These are phyloP conservation scores for Cyclocybe cylindracea DNA, from an alignment of 768 basidiomycete genomes.

Conservation along the genomic window DNA sequence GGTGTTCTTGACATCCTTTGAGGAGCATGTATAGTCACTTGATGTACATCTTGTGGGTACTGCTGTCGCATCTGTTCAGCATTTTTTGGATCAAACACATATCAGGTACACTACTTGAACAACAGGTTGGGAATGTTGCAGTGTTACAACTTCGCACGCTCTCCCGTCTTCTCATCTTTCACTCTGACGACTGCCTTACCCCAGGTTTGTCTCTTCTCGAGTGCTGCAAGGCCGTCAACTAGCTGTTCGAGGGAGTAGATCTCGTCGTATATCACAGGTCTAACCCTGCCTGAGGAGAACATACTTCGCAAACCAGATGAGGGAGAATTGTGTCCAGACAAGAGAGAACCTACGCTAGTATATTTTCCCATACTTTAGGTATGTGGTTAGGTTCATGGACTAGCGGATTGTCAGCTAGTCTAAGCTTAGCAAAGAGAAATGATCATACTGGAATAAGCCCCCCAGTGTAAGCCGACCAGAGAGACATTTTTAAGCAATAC, in stretches of 20 bases:
- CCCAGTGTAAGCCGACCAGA: slow-evolving; percentile 87
- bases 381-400: slow-evolving; percentile 67
- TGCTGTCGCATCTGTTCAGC: too few relatives aligned
- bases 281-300: slow-evolving; percentile 62
- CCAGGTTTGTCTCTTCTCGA: slow-evolving; percentile 89
- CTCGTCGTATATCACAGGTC: slow-evolving; percentile 70
- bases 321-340: not conserved
- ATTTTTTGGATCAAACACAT: too few relatives aligned
- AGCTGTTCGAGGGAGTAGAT: slow-evolving; percentile 70
- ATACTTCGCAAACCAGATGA: slow-evolving; percentile 43
- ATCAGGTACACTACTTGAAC: not conserved
- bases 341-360: slow-evolving; percentile 54
- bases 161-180: slow-evolving; percentile 41
- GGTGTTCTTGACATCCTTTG: not conserved
- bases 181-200: slow-evolving; percentile 82
- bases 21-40: not conserved
- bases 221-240: slow-evolving; percentile 66
- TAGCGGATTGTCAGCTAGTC: slow-evolving; percentile 24
- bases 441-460: slow-evolving; percentile 68
- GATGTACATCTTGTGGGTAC: not conserved
- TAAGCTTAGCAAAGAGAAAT: not conserved
- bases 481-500: slow-evolving; percentile 86
- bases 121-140: not conserved
- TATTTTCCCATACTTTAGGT: slow-evolving; percentile 68
- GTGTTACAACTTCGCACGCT: slow-evolving; percentile 44